Percentiles rank a stretch among this genome's conserved stretches.
Evolutionary conservation across 352 stramenopile genomes (phyloP).

Genomic region (Saprolegnia parasitica): DNA sequence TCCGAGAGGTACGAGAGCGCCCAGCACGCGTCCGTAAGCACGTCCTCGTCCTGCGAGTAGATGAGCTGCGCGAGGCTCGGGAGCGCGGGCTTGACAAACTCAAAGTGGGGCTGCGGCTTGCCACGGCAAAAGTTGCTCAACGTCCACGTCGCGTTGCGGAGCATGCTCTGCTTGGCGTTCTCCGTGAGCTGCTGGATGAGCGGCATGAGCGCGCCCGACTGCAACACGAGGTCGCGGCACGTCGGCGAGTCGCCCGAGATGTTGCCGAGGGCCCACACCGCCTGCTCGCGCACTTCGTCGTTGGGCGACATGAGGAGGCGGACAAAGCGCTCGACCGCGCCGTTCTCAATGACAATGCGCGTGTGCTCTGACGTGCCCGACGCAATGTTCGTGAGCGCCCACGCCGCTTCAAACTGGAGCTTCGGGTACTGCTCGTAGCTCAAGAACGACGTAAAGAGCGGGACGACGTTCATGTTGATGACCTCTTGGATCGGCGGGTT

Average conservation of each 20-base stretch:
- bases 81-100: slow-evolving; percentile 90
- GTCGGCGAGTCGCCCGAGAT: slow-evolving; percentile 97
- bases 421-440: slow-evolving; percentile 87
- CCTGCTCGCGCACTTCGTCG: slow-evolving; percentile 96
- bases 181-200: slow-evolving; percentile 92
- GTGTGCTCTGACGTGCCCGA: slow-evolving; percentile 98
- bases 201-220: slow-evolving; percentile 91
- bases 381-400: slow-evolving; percentile 99
- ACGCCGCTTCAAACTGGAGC: slow-evolving; percentile 99
- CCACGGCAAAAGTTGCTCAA: slow-evolving; percentile 98
- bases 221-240: slow-evolving; percentile 95
- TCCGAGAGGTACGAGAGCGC: slow-evolving; percentile 98
- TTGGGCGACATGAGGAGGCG: slow-evolving; percentile 93
- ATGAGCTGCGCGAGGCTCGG: slow-evolving; percentile 95
- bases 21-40: slow-evolving; percentile 99
- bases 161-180: slow-evolving; percentile 91
- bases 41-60: slow-evolving; percentile 94
- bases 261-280: slow-evolving; percentile 98
- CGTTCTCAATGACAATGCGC: slow-evolving; percentile 95
- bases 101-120: slow-evolving; percentile 93
- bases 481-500: slow-evolving; percentile 98
- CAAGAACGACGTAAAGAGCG: slow-evolving; percentile 96
- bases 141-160: slow-evolving; percentile 99
- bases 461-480: slow-evolving; percentile 96
- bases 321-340: slow-evolving; percentile 97